phyloP scores from a whole-genome alignment of 2,329 filamentous ascomycete species.

The Colletotrichum lini region DNA sequence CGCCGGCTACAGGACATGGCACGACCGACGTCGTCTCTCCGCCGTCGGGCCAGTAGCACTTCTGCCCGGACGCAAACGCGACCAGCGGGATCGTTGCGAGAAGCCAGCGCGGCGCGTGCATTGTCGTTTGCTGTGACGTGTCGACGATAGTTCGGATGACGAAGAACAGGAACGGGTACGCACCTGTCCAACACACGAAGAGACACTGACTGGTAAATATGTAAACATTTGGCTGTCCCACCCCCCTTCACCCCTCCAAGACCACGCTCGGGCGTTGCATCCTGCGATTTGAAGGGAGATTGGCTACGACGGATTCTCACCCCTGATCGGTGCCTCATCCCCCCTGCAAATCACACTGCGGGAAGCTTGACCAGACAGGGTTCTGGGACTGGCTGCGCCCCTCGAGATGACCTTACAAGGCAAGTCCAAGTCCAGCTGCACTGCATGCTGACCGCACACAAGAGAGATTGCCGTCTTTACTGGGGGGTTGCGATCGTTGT shows the following conservation, averaged over 20 bases:
- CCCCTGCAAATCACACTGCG: slow-evolving; percentile 10
- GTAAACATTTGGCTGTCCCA: no score
- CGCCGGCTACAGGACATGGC: slow-evolving; percentile 13
- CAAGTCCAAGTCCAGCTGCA: not conserved
- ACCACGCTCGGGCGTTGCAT: not conserved
- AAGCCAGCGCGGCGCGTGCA: slow-evolving; percentile 14
- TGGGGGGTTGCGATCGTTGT: not conserved
- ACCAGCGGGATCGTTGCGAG: not conserved
- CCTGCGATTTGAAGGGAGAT: not conserved
- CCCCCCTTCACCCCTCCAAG: not conserved
- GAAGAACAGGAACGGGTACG: not conserved
- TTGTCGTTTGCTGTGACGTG: not conserved
- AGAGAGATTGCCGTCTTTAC: not conserved
- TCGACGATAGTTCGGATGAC: not conserved
- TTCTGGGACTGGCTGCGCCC: slow-evolving; percentile 2
- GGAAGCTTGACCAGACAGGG: not conserved
- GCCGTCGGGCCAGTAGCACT: slow-evolving; percentile 32
- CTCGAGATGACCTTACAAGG: not conserved
- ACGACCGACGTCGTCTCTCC: not conserved
- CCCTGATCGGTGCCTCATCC: not conserved
- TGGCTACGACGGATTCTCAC: slow-evolving; percentile 18
- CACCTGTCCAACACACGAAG: not conserved
- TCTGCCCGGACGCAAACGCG: slow-evolving; percentile 22
- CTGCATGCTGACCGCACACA: not conserved
- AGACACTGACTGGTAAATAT: slow-evolving; percentile 16